Percentiles rank a stretch among this genome's conserved stretches.
Conservation (phyloP, 2,329 filamentous ascomycete species). For the Pseudocercospora pini-densiflorae region DNA sequence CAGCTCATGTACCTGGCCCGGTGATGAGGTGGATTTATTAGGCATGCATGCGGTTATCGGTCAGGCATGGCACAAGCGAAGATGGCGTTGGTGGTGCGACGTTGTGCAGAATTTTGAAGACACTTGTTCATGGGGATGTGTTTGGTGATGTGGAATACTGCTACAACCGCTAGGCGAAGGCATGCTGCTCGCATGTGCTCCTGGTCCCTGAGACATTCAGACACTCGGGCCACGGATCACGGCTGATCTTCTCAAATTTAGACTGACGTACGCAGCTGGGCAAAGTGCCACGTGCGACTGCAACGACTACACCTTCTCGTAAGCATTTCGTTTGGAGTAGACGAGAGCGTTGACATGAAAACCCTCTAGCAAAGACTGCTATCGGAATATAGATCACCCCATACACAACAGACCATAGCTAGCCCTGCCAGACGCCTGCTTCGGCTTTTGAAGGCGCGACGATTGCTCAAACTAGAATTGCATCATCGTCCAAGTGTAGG, state of each 20-base stretch:
- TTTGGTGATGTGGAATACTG: neutral
- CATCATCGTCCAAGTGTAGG: slow-evolving; percentile 14
- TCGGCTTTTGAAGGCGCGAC: neutral
- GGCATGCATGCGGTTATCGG: slow-evolving; percentile 35
- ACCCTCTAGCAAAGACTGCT: neutral
- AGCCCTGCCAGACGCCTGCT: neutral
- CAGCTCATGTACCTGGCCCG: slow-evolving; percentile 16
- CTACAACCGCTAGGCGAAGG: neutral
- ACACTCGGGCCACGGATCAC: neutral
- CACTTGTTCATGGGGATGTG: slow-evolving; percentile 1
- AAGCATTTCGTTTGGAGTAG: neutral
- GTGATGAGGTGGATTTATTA: slow-evolving; percentile 22
- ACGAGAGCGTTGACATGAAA: neutral
- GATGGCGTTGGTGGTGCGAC: neutral
- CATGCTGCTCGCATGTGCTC: neutral
- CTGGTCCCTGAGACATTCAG: neutral
- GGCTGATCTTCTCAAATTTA: neutral
- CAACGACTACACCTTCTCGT: neutral
- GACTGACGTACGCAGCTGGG: neutral
- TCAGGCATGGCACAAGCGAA: neutral
- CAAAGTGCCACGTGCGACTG: neutral
- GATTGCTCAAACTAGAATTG: slow-evolving; percentile 4
- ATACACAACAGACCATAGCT: neutral
- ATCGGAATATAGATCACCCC: neutral
- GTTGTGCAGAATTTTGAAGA: neutral